Evolutionary conservation across 164 flowering plant genomes (phyloP).

Genomic region (Malania oleifera): DNA sequence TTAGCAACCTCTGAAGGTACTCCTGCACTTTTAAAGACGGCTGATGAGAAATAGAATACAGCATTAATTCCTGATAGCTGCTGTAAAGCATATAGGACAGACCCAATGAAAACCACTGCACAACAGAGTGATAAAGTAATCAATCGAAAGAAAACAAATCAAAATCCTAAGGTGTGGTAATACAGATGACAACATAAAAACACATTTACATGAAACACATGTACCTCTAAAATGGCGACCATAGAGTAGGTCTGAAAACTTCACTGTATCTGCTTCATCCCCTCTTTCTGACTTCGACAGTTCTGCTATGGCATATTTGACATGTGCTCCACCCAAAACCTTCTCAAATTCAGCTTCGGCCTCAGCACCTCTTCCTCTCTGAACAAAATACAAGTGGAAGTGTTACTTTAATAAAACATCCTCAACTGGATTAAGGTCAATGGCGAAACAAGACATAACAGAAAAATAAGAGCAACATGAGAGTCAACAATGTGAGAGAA

Average conservation of each 20-base stretch:
- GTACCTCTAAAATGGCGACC: constrained; percentile 34
- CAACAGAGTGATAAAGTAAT: constrained; percentile 13
- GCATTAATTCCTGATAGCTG: constrained; percentile 89
- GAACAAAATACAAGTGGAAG: constrained; percentile 5
- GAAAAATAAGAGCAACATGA: no score
- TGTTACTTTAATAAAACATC: neutral
- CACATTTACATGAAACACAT: neutral
- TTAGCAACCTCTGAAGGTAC: constrained; percentile 62
- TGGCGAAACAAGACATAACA: no score
- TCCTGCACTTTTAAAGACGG: constrained; percentile 61
- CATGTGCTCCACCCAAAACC: constrained; percentile 32
- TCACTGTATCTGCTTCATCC: constrained; percentile 28
- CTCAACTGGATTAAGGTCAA: neutral
- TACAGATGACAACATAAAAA: neutral
- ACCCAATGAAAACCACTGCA: constrained; percentile 51
- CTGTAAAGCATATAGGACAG: constrained; percentile 65
- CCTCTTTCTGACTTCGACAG: constrained; percentile 36
- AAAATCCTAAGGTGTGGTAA: neutral
- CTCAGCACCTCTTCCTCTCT: constrained; percentile 40
- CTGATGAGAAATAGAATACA: constrained; percentile 72
- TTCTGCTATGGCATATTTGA: constrained; percentile 35
- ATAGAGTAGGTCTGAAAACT: constrained; percentile 28
- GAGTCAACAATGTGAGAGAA: no score
- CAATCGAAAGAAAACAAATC: neutral
- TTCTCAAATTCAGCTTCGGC: constrained; percentile 40